phyloP scores from a whole-genome alignment of 257 asterid genomes.

The Paulownia fortunei region DNA sequence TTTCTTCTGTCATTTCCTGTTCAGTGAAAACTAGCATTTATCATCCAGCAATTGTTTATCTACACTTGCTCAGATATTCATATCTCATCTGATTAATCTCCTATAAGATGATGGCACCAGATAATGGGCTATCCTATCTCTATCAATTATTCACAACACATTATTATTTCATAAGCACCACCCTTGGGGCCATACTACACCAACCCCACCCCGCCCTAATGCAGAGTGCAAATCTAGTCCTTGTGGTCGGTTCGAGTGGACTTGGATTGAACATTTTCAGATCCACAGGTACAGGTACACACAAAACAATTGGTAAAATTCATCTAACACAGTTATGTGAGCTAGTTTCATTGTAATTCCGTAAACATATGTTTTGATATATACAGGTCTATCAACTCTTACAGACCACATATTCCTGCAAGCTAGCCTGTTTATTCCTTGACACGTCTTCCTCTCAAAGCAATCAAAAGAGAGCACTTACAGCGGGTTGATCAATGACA shows the following conservation, averaged over 20 bases:
- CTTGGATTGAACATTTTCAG: neutral
- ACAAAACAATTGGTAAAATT: slow-evolving; percentile 3
- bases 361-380: neutral
- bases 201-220: neutral
- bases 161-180: neutral
- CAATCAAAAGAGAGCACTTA: slow-evolving; percentile 41
- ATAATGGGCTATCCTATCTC: neutral
- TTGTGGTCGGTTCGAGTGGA: neutral
- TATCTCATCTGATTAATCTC: neutral
- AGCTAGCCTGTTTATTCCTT: slow-evolving; percentile 3
- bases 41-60: neutral
- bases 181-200: neutral
- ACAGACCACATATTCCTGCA: slow-evolving; percentile 2
- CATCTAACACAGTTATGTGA: slow-evolving; percentile 7
- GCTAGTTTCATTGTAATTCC: neutral
- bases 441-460: neutral
- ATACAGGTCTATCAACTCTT: slow-evolving; percentile 7
- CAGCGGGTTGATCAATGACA: slow-evolving; percentile 67
- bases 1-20: neutral
- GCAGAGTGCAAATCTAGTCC: neutral
- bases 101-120: neutral
- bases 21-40: neutral
- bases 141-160: neutral
- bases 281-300: neutral
- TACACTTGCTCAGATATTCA: neutral